Percentiles rank a stretch among this genome's conserved stretches.
These are phyloP conservation scores for Teunomyces aglyptinius DNA, from an alignment of 805 yeast species.

Conservation along the genomic window DNA sequence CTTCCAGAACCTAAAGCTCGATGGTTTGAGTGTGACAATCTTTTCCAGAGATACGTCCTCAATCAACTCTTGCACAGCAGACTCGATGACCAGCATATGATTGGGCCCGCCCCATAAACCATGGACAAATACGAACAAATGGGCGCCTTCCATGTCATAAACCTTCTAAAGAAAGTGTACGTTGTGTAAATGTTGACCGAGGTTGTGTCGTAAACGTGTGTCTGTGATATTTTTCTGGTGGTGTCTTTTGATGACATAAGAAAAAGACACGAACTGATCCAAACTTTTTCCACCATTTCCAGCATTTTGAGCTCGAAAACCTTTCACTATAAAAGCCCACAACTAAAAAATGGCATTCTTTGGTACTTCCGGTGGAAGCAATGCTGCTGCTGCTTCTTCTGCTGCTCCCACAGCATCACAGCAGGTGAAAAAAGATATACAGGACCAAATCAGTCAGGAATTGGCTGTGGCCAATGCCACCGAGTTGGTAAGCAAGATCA, in stretches of 20 bases:
- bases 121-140: slow-evolving; percentile 40
- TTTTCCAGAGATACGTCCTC: slow-evolving; percentile 20
- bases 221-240: not conserved
- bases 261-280: not conserved
- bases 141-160: slow-evolving; percentile 25
- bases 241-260: not conserved
- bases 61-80: slow-evolving; percentile 25
- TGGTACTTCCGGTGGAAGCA: slow-evolving; percentile 11
- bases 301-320: too few relatives aligned
- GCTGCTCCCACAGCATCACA: slow-evolving; percentile 22
- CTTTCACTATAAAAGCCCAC: not conserved
- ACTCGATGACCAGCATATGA: slow-evolving; percentile 39
- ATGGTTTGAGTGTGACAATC: slow-evolving; percentile 36
- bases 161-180: too few relatives aligned
- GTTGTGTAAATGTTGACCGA: not conserved
- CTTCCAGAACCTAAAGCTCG: slow-evolving; percentile 43
- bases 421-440: slow-evolving; percentile 59
- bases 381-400: not conserved
- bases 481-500: slow-evolving; percentile 77
- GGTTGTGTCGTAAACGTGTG: not conserved
- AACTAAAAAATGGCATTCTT: slow-evolving; percentile 14
- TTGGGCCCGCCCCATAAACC: slow-evolving; percentile 46
- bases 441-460: slow-evolving; percentile 73
- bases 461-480: slow-evolving; percentile 91
- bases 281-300: not conserved